Percentiles rank a stretch among this genome's conserved stretches.
Evolutionary conservation across 2,329 filamentous ascomycete species (phyloP).

Genomic region (Trichoderma cornu-damae): DNA sequence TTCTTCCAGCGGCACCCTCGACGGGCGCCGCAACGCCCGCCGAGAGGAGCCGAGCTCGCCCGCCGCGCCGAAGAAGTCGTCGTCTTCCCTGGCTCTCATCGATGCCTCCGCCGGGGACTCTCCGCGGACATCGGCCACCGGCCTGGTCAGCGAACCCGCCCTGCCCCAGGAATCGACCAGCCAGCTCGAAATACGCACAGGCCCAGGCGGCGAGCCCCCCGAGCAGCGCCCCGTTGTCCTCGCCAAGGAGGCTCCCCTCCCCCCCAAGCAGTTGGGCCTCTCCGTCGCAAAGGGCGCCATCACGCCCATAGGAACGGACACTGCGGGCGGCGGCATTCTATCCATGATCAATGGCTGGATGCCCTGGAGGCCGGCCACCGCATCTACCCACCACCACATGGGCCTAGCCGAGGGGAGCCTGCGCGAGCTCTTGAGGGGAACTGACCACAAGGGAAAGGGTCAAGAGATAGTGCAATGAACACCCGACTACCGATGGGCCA

Average conservation of each 20-base stretch:
- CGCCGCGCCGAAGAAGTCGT: slow-evolving; percentile 25
- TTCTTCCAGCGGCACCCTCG: slow-evolving; percentile 28
- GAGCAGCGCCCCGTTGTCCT: slow-evolving; percentile 21
- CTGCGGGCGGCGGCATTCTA: slow-evolving; percentile 31
- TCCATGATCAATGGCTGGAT: slow-evolving; percentile 44
- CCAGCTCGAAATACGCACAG: slow-evolving; percentile 44
- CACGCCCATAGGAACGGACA: slow-evolving; percentile 24
- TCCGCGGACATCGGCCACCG: slow-evolving; percentile 35
- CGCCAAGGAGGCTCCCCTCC: not conserved
- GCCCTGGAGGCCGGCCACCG: slow-evolving; percentile 36
- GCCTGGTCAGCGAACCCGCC: slow-evolving; percentile 52
- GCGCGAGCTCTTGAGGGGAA: slow-evolving; percentile 45
- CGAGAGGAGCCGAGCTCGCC: slow-evolving; percentile 21
- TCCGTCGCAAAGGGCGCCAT: slow-evolving; percentile 28
- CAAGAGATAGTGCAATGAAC: slow-evolving; percentile 23
- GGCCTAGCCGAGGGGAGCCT: slow-evolving; percentile 54
- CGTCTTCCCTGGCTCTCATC: slow-evolving; percentile 36
- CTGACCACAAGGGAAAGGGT: slow-evolving; percentile 34
- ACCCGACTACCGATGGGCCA: no score
- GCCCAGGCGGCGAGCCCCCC: slow-evolving; percentile 27
- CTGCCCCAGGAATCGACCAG: slow-evolving; percentile 51
- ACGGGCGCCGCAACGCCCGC: slow-evolving; percentile 27
- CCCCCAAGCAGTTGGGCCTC: slow-evolving; percentile 23
- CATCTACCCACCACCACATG: slow-evolving; percentile 27
- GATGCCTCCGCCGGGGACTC: slow-evolving; percentile 32